A percentile compares a stretch with the other conserved stretches of the same genome.
Conservation (phyloP, 805 yeast genomes). For the Lipomyces sp. region DNA sequence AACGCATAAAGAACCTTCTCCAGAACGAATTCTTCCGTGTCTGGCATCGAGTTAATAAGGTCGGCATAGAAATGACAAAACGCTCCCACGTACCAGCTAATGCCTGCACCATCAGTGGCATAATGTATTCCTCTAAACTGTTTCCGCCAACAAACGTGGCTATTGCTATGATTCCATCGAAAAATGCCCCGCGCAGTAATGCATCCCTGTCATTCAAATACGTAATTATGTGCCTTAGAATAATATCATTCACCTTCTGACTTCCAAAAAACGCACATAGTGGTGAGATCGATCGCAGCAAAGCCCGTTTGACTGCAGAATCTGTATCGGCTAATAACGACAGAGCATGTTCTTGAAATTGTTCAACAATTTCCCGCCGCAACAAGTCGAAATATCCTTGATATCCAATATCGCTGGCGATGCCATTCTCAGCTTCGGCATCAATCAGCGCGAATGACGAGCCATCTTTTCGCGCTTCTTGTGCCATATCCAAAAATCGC, state of each 20-base stretch:
- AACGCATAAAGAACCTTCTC: constrained; percentile 67
- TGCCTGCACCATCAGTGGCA: constrained; percentile 84
- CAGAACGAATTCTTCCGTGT: constrained; percentile 81
- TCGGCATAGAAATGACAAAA: not conserved
- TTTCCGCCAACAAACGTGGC: constrained; percentile 81
- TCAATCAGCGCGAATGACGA: constrained; percentile 42
- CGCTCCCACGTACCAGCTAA: constrained; percentile 55
- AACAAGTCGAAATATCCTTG: constrained; percentile 44
- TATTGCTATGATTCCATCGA: constrained; percentile 70
- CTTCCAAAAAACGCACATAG: constrained; percentile 82
- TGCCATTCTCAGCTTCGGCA: constrained; percentile 54
- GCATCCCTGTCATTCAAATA: constrained; percentile 81
- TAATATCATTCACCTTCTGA: constrained; percentile 84
- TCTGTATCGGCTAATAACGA: constrained; percentile 71
- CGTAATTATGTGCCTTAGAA: constrained; percentile 87
- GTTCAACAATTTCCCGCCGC: constrained; percentile 53
- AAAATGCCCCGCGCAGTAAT: constrained; percentile 69
- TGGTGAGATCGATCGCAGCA: constrained; percentile 73
- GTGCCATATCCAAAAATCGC: constrained; percentile 63
- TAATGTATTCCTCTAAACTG: constrained; percentile 81
- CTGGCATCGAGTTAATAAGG: constrained; percentile 3
- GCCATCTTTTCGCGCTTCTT: constrained; percentile 48
- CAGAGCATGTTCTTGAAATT: constrained; percentile 69
- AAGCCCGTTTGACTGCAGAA: constrained; percentile 67
- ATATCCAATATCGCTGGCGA: constrained; percentile 37